phyloP scores from a whole-genome alignment of 345 rosid species.

The Populus nigra region DNA sequence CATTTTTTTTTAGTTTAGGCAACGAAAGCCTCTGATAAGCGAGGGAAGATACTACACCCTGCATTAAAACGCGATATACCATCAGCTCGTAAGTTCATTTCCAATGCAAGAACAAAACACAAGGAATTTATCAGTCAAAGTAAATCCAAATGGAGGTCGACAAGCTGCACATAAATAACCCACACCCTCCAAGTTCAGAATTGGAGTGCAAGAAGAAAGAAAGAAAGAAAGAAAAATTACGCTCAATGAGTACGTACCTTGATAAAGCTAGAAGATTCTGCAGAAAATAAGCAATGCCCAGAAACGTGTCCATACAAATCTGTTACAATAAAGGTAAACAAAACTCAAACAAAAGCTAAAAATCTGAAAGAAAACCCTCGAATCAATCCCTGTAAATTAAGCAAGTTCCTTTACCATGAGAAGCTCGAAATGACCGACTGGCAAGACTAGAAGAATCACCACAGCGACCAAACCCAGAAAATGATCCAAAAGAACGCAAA shows the following conservation, averaged over 20 bases:
- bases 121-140: neutral
- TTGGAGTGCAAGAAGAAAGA: neutral
- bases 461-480: constrained; percentile 22
- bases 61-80: constrained; percentile 13
- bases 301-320: constrained; percentile 8
- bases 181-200: neutral
- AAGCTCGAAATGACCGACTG: constrained; percentile 13
- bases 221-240: neutral
- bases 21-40: constrained; percentile 43
- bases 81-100: neutral
- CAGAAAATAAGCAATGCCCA: constrained; percentile 17
- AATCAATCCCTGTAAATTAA: neutral
- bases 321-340: neutral
- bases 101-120: neutral
- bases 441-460: constrained; percentile 2
- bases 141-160: neutral
- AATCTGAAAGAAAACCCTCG: neutral
- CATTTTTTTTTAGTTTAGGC: no score
- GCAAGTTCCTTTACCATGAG: constrained; percentile 13
- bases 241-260: constrained; percentile 18
- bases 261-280: constrained; percentile 16
- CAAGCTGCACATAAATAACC: neutral
- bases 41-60: constrained; percentile 44
- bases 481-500: constrained; percentile 33
- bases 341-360: neutral